phyloP scores from a whole-genome alignment of 2,329 filamentous ascomycete genomes.

The Myrmaecium sp. region DNA sequence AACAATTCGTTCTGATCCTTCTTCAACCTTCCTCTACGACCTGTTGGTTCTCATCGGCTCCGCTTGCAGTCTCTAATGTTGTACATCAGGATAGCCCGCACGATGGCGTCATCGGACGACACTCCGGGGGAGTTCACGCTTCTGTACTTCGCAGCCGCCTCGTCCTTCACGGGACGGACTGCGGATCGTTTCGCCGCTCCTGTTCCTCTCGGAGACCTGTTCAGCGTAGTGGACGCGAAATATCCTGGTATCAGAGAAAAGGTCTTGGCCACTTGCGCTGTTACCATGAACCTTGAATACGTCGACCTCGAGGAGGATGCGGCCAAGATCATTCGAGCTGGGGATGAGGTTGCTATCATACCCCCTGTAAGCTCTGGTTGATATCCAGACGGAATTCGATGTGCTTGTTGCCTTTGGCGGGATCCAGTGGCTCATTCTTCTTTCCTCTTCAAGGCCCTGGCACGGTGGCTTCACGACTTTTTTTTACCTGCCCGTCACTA shows the following conservation, averaged over 20 bases:
- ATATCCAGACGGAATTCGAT: too few species aligned
- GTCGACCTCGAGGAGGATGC: slow-evolving; percentile 47
- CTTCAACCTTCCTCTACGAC: background rate
- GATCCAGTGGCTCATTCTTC: too few species aligned
- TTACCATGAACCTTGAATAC: slow-evolving; percentile 70
- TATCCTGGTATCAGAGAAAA: slow-evolving; percentile 53
- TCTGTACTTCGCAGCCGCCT: slow-evolving; percentile 66
- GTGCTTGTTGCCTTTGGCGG: too few species aligned
- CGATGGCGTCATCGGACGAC: slow-evolving; percentile 28
- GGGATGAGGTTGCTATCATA: slow-evolving; percentile 76
- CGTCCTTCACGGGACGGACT: slow-evolving; percentile 52
- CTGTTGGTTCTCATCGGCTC: background rate
- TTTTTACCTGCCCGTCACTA: too few species aligned
- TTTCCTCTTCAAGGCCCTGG: too few species aligned
- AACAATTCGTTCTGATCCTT: slow-evolving; percentile 13
- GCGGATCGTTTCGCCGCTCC: slow-evolving; percentile 51
- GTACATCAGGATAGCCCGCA: slow-evolving; percentile 2
- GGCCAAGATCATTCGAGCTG: slow-evolving; percentile 42
- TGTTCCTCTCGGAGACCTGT: slow-evolving; percentile 44
- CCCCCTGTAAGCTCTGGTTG: slow-evolving; percentile 76
- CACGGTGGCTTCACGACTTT: too few species aligned
- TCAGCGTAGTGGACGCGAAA: slow-evolving; percentile 47
- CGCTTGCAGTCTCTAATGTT: background rate
- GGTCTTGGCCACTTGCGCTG: slow-evolving; percentile 54
- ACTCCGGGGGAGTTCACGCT: slow-evolving; percentile 55